Evolutionary conservation across 2,329 filamentous ascomycete genomes (phyloP).

Genomic region (Xylaria sp.): DNA sequence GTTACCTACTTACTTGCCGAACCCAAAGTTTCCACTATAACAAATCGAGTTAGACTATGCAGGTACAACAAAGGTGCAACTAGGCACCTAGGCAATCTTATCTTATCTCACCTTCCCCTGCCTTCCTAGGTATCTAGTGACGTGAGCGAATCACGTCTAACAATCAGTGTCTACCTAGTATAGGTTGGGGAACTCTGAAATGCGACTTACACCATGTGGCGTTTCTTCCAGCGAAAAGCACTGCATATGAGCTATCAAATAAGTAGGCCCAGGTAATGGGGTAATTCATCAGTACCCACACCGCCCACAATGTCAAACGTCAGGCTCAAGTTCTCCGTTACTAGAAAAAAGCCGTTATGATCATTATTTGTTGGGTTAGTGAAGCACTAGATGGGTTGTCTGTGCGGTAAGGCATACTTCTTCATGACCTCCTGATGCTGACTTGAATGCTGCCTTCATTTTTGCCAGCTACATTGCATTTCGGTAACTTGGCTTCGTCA

Average conservation of each 20-base stretch:
- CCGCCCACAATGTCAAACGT: slow-evolving; percentile 13
- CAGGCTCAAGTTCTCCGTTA: not conserved
- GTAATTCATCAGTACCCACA: not conserved
- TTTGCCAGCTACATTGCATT: not conserved
- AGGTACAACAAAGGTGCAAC: slow-evolving; percentile 13
- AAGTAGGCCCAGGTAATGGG: not conserved
- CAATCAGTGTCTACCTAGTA: not conserved
- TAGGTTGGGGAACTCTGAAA: no score
- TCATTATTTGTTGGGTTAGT: not conserved
- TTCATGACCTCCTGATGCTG: not conserved
- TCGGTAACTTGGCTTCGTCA: not conserved
- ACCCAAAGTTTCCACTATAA: not conserved
- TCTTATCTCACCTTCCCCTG: slow-evolving; percentile 5
- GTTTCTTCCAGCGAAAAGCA: not conserved
- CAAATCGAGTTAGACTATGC: slow-evolving; percentile 16
- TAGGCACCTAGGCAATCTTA: no score
- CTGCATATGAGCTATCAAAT: not conserved
- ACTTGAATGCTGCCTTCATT: not conserved
- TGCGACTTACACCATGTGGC: not conserved
- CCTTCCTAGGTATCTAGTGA: not conserved
- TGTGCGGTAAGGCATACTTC: not conserved
- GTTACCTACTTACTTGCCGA: not conserved
- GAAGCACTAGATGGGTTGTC: not conserved
- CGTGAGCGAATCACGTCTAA: not conserved
- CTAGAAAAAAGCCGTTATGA: not conserved